These are phyloP conservation scores for Primulina tabacum DNA, from an alignment of 257 asterid genomes.

Conservation along the genomic window DNA sequence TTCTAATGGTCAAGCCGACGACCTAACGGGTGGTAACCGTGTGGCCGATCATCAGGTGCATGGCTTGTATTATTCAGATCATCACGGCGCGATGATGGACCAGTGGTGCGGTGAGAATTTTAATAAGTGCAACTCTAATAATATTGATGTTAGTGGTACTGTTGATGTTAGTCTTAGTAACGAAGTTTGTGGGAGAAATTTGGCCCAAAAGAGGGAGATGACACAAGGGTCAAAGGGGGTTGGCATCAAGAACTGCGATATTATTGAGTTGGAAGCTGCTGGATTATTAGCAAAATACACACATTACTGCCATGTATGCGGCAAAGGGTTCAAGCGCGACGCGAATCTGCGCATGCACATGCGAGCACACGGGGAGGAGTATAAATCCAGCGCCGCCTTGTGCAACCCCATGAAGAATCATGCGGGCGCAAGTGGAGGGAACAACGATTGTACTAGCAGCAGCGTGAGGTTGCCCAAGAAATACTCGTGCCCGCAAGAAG, in stretches of 20 bases:
- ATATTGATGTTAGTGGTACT: constrained; percentile 5
- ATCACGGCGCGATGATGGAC: constrained; percentile 24
- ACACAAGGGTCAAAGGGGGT: constrained; percentile 5
- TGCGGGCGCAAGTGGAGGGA: constrained; percentile 1
- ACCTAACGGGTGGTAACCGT: constrained; percentile 5
- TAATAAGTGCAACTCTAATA: constrained; percentile 12
- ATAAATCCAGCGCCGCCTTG: constrained; percentile 69
- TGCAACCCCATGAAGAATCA: constrained; percentile 46
- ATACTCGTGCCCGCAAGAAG: constrained; percentile 83
- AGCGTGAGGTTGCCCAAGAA: constrained; percentile 25
- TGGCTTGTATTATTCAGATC: constrained; percentile 28
- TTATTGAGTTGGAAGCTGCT: constrained; percentile 61
- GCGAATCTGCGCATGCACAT: constrained; percentile 86
- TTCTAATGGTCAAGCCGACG: not conserved
- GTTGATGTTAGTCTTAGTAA: constrained; percentile 1
- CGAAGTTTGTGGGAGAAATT: constrained; percentile 18
- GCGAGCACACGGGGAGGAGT: constrained; percentile 88
- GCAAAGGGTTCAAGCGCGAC: constrained; percentile 85
- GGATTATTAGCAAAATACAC: constrained; percentile 78
- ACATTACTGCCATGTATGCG: constrained; percentile 64
- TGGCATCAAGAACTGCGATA: constrained; percentile 37
- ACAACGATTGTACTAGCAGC: not conserved
- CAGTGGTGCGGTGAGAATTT: constrained; percentile 35
- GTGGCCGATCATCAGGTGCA: constrained; percentile 17
- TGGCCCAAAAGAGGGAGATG: constrained; percentile 26